These are phyloP conservation scores for Suillus alpinus DNA, from an alignment of 768 basidiomycete genomes.

Conservation along the genomic window DNA sequence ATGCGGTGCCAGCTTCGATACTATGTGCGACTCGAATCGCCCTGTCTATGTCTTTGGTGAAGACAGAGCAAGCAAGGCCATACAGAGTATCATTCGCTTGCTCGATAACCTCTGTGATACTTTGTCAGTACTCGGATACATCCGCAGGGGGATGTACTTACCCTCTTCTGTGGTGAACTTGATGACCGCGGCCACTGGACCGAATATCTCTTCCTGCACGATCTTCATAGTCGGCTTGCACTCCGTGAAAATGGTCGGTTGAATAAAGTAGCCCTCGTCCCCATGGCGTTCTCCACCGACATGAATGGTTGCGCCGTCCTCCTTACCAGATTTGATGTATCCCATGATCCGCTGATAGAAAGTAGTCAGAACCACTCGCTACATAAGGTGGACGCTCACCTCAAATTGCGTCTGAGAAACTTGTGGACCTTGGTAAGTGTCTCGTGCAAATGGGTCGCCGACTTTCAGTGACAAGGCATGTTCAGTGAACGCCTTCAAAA, in stretches of 20 bases:
- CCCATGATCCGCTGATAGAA: constrained; percentile 49
- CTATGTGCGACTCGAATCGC: constrained; percentile 40
- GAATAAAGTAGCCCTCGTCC: constrained; percentile 57
- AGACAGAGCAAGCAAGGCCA: constrained; percentile 54
- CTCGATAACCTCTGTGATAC: constrained; percentile 24
- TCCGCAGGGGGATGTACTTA: constrained; percentile 10
- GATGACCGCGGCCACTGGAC: constrained; percentile 67
- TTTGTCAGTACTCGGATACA: not conserved
- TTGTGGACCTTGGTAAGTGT: constrained; percentile 46
- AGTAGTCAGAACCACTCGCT: not conserved
- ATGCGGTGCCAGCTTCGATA: constrained; percentile 43
- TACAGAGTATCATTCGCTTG: constrained; percentile 50
- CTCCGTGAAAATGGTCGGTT: constrained; percentile 64
- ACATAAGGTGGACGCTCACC: constrained; percentile 13
- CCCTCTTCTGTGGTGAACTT: constrained; percentile 60
- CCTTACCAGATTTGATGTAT: constrained; percentile 60
- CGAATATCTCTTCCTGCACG: constrained; percentile 60
- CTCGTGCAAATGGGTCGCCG: constrained; percentile 44
- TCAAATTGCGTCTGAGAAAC: constrained; percentile 48
- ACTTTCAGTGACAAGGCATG: constrained; percentile 31
- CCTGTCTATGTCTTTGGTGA: constrained; percentile 43
- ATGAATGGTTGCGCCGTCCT: constrained; percentile 57
- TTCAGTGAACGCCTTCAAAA: constrained; percentile 43
- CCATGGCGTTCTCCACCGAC: constrained; percentile 54
- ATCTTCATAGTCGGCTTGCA: constrained; percentile 55